Evolutionary conservation across 441 rosid genomes (phyloP).

Genomic region (Kokia cookei): DNA sequence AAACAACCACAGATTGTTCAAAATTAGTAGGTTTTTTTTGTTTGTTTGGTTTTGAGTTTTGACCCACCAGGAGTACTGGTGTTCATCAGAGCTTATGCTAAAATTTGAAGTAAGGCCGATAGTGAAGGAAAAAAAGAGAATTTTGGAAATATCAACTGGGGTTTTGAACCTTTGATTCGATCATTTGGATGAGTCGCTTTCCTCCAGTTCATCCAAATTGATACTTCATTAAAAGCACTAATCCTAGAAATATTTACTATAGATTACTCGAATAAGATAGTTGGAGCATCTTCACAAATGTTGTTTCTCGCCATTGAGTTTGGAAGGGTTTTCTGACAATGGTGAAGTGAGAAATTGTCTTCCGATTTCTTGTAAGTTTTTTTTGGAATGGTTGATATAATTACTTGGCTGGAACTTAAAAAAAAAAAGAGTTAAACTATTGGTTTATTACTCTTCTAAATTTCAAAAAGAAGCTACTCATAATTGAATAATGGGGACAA

Average conservation of each 20-base stretch:
- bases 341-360: background rate
- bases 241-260: background rate
- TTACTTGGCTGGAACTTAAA: too few species aligned
- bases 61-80: too few species aligned
- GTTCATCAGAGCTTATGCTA: too few species aligned
- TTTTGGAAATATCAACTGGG: too few species aligned
- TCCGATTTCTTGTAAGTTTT: background rate
- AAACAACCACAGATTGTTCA: too few species aligned
- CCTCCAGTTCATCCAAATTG: background rate
- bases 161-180: too few species aligned
- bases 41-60: too few species aligned
- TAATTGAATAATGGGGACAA: background rate
- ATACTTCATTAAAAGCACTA: background rate
- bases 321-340: background rate
- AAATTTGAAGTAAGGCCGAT: too few species aligned
- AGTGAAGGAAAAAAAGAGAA: too few species aligned
- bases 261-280: too few species aligned
- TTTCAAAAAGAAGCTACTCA: background rate
- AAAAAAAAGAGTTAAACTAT: too few species aligned
- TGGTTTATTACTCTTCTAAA: background rate
- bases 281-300: background rate
- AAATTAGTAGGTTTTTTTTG: too few species aligned
- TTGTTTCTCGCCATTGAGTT: background rate
- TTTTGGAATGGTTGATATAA: background rate
- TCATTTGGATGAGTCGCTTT: background rate